Evolutionary conservation across 2,329 filamentous ascomycete genomes (phyloP), one percentile per base, ranked within the genome.

Genomic region (Penicillium sp.): DNA sequence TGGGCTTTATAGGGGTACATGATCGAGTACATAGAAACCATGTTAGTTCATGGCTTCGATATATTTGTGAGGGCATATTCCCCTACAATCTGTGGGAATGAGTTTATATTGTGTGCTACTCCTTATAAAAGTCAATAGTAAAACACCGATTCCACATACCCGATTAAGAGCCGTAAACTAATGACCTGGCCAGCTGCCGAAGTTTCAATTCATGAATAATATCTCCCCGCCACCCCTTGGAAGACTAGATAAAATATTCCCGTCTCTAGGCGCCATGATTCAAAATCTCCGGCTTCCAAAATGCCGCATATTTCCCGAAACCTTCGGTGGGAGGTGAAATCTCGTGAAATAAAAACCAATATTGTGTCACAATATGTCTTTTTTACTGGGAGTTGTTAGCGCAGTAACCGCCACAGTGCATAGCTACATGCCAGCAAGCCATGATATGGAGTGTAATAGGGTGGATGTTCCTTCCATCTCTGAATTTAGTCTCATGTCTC

Each of bases 361-460:
- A 35, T 38, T 31, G 19, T 36, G 26, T 38, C 26, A 44, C 35
- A 35, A 30, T 19, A 11, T 40, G 5, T 5, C 26, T 3, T 25
- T 45, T 16, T 19, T 16, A 19, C 31, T 31, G 28, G n/a, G 17
- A 35, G 28, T 45, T 51, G 56, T 59, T 57, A 49, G 51, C 46
- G 37, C 55, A 44, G 33, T 57, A 50, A 40, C 44, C 53, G 56
- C 56, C 37, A 59, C 37, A 48, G 30, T 59, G 58, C 52, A 50
- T 61, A 54, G 17, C 42, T 57, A 50, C 50, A 61, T 57, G 19
- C n/a, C 9, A 56, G 43, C 50, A 51, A 52, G 45, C 50, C 55
- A 57, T 28, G 25, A 25, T 12, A 17, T 57, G 31, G 22, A 56
- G 50, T 33, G 40, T 25, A 31, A 28, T 37, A 40, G 41, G 22